Conservation (phyloP, 31 red algal genomes). For the Endocladia muricata region DNA sequence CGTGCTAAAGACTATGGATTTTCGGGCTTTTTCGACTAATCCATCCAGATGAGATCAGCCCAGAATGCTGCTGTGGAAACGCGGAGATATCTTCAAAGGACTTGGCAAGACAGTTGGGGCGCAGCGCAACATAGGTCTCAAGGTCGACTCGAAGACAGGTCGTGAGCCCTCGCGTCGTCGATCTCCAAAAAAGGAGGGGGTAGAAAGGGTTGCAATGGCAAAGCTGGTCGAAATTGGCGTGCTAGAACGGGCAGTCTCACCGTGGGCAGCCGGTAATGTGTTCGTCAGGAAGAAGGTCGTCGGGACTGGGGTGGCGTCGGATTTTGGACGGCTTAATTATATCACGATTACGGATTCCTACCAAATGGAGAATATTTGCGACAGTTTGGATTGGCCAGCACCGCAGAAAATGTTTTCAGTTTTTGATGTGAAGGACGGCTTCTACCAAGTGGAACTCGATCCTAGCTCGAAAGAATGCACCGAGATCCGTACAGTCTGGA, state of each 20-base stretch:
- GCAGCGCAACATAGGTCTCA: neutral
- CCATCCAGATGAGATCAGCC: neutral
- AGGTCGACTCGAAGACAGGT: neutral
- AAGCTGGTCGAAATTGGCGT: neutral
- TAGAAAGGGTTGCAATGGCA: neutral
- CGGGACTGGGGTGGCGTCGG: neutral
- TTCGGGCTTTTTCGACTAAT: neutral
- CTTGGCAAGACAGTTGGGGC: neutral
- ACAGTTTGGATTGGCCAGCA: neutral
- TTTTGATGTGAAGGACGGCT: neutral
- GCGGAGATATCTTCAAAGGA: conserved; percentile 8
- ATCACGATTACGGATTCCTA: neutral
- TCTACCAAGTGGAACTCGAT: conserved; percentile 19
- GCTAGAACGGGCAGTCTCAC: neutral
- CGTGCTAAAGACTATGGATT: neutral
- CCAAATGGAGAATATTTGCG: neutral
- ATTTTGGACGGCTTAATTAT: neutral
- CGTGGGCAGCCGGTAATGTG: conserved; percentile 1
- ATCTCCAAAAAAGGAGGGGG: neutral
- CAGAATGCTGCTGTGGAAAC: neutral
- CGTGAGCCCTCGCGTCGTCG: neutral
- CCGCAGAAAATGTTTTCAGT: neutral
- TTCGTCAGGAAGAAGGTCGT: neutral
- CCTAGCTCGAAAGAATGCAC: neutral
- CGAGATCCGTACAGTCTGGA: neutral